Base-by-base conservation (phyloP, 345 rosid genomes). In the Psidium guajava region DNA sequence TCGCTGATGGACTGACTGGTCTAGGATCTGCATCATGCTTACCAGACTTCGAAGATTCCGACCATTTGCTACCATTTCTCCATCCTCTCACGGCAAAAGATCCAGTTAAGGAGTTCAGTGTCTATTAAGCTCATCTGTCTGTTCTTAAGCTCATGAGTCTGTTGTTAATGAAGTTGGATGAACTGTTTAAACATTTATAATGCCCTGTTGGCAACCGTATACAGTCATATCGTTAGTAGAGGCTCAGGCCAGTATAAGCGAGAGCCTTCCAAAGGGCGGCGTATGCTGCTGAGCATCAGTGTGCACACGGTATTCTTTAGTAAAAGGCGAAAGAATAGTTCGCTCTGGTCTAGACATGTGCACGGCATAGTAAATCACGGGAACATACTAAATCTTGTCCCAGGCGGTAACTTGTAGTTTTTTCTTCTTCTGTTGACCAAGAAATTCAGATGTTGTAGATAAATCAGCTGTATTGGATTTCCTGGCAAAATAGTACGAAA, bases 231-330 rank as follows among this genome's bases (percentile, higher is more conserved):
- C 11, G 32, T 57, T 25, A 27, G 69, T n/a, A 58, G 69, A n/a
- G 69, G 69, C 69, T 58, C 69, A 27, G 69, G 69, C 36, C 53
- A 15, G 12, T n/a, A 58, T 15, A 58, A 32, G 69, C 18, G 6
- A 58, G 18, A n/a, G 69, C 3, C 69, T n/a, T 0, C 69, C 69
- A 58, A 58, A 8, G 50, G 50, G 50, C 2, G 50, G 50, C 50
- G 50, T 47, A 9, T 47, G 50, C 50, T 47, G 50, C 11, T 47
- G 11, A 47, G 50, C 50, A 47, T 47, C 50, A 9, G 50, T 9
- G 11, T 47, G 50, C 88, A 87, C 89, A 89, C 90, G 50, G 11
- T 47, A 47, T 47, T 47, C 50, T 8, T 44, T 44, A 44, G 47
- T 44, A 44, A 44, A 44, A 44, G 47, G 47, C 47, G 47, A 44